Evolutionary conservation across 306 rosid genomes (phyloP), one percentile per base, ranked within the genome.

Genomic region (Vachellia collinsii): DNA sequence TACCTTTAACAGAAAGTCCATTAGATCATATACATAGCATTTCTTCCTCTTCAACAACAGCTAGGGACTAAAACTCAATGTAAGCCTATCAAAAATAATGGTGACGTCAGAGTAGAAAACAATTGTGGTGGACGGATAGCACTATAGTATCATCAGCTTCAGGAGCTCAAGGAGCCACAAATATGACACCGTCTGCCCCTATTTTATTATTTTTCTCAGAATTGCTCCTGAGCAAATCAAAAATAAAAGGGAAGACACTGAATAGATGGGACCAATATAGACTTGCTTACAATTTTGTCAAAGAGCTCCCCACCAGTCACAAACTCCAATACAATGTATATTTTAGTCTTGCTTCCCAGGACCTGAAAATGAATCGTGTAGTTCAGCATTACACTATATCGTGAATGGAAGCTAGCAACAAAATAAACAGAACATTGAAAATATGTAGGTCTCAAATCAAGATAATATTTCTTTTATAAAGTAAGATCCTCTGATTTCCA

Each of bases 291-390:
- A 88, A 93, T 95, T 88, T 95, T 95, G 87, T 95, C 99, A 75
- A 95, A 95, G 69, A 95, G 99, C 90, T 95, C 99, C 14, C 98
- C 99, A 6, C 99, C 99, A 3, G 99, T 95, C 68, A 88, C 97
- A 83, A 88, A 95, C 87, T 95, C 99, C 90, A 95, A 86, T 47
- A 92, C 97, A 56, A 95, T 95, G 84, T 91, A 93, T 86, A 95
- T 95, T 86, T 95, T 95, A 8, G 97, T 90, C 85, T 85, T 89
- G 89, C 99, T 95, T 74, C 98, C 99, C 97, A 95, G 89, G 69
- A 95, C 99, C 97, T 95, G 92, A 47, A 81, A 86, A 72, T 6
- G 39, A 63, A 87, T 23, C 16, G 62, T 67, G 47, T 39, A n/a
- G 0, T 42, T 42, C 36, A 42, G 53, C 73, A n/a, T 20, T 6